Evolutionary conservation across 2,329 filamentous ascomycete genomes (phyloP).

Genomic region (Fusarium veterinarium): DNA sequence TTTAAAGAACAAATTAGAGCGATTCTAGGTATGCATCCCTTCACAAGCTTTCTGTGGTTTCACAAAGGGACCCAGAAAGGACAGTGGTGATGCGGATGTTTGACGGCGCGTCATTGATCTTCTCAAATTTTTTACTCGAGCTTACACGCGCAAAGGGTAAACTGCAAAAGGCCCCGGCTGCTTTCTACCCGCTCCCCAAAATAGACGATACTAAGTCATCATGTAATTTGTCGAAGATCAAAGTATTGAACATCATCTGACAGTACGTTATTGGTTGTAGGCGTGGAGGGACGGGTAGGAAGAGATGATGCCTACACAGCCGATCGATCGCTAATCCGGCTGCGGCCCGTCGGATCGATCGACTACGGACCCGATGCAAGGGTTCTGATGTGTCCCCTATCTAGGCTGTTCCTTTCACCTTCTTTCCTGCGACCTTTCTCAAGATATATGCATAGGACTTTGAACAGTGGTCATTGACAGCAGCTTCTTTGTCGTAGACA

Average conservation of each 20-base stretch:
- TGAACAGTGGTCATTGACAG: accelerated
- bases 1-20: background rate
- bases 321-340: background rate
- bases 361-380: background rate
- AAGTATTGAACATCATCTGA: background rate
- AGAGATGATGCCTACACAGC: background rate
- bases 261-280: accelerated
- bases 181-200: background rate
- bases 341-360: background rate
- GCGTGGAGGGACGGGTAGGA: background rate
- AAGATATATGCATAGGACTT: too few relatives aligned
- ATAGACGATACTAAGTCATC: accelerated
- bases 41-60: background rate
- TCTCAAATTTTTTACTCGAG: background rate
- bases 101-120: background rate
- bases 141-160: accelerated
- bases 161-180: background rate
- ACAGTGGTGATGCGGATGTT: background rate
- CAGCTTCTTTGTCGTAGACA: too few relatives aligned
- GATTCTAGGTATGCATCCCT: background rate
- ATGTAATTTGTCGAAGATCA: accelerated
- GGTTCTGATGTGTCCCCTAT: background rate
- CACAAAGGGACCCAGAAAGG: background rate
- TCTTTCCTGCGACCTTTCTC: accelerated
- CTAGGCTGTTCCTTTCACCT: accelerated